Conservation (phyloP, 495 filamentous ascomycete genomes). For the Parachaetomium inaequale region DNA sequence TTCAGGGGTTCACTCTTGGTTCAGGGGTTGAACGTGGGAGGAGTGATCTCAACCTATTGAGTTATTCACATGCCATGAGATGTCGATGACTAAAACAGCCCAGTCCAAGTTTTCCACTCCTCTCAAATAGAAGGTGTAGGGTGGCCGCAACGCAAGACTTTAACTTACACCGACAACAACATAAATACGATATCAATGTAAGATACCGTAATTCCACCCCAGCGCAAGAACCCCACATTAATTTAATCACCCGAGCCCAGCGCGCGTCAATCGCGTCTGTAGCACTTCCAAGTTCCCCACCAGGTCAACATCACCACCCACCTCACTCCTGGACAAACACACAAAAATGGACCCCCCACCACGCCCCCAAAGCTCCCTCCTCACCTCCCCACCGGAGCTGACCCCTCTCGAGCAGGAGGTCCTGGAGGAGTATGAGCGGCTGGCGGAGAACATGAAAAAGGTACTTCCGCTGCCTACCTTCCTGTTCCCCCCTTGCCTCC, state of each 20-base stretch:
- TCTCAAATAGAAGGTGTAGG: no score
- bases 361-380: slow-evolving; percentile 22
- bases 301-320: background rate
- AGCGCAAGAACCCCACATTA: background rate
- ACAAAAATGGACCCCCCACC: slow-evolving; percentile 32
- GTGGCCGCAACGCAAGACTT: no score
- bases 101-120: no score
- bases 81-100: no score
- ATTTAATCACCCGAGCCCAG: background rate
- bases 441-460: slow-evolving; percentile 88
- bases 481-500: background rate
- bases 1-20: background rate
- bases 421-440: slow-evolving; percentile 82
- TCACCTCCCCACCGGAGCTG: slow-evolving; percentile 50
- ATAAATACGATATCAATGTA: no score
- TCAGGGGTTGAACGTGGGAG: background rate
- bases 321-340: no score
- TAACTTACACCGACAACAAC: no score
- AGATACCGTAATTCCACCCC: background rate
- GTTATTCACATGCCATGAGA: no score
- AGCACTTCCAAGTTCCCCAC: background rate
- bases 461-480: slow-evolving; percentile 49
- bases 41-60: no score
- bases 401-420: slow-evolving; percentile 89
- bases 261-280: background rate